These are phyloP conservation scores for Poteriospumella lacustris DNA, from an alignment of 108 stramenopile species.

Conservation along the genomic window DNA sequence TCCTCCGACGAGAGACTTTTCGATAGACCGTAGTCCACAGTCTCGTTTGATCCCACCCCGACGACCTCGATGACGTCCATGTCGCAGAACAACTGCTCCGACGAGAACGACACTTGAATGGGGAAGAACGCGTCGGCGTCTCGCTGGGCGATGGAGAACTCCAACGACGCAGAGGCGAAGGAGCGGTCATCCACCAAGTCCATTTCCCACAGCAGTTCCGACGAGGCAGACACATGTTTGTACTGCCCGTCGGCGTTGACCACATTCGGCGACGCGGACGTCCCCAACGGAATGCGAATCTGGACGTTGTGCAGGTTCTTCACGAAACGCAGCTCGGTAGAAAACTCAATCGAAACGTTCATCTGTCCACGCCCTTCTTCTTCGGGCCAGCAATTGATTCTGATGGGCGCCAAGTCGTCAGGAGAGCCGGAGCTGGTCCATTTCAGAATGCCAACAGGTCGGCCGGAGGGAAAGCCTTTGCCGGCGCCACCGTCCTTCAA, in stretches of 20 bases:
- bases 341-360: conserved; percentile 92
- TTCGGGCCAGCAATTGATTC: conserved; percentile 98
- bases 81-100: conserved; percentile 76
- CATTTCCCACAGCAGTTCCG: conserved; percentile 90
- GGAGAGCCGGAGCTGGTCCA: conserved; percentile 80
- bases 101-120: conserved; percentile 81
- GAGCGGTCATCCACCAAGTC: conserved; percentile 77
- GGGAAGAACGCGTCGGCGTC: conserved; percentile 91
- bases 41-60: not conserved
- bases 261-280: conserved; percentile 71
- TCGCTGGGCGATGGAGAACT: conserved; percentile 74
- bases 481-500: conserved; percentile 71
- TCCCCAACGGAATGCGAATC: conserved; percentile 84
- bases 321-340: conserved; percentile 62
- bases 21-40: not conserved
- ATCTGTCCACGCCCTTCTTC: conserved; percentile 82
- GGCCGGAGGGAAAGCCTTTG: conserved; percentile 83
- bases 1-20: not conserved
- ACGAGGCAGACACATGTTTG: conserved; percentile 80
- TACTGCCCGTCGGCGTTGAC: conserved; percentile 78
- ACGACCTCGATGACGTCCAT: conserved; percentile 52
- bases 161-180: conserved; percentile 76
- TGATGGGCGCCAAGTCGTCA: conserved; percentile 71
- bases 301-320: conserved; percentile 82
- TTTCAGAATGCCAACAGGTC: conserved; percentile 83